Evolutionary conservation across 2,329 filamentous ascomycete genomes (phyloP).

Genomic region (Zymoseptoria passerinii): DNA sequence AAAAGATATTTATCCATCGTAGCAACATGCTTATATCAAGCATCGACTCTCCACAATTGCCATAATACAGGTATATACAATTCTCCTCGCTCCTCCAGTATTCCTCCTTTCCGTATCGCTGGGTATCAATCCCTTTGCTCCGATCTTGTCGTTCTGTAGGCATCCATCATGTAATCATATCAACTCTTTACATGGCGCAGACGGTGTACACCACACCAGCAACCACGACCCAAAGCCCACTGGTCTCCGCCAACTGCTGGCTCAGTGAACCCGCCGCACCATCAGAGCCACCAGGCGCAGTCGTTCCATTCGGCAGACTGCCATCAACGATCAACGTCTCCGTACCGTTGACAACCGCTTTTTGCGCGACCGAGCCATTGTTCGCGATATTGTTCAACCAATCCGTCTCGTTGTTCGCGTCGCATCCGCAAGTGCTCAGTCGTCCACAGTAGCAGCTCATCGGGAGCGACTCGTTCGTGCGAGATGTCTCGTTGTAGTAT

Average conservation of each 20-base stretch:
- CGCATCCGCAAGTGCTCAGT: slow-evolving; percentile 56
- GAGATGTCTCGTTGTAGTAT: slow-evolving; percentile 41
- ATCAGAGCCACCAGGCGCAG: slow-evolving; percentile 32
- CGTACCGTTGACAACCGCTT: slow-evolving; percentile 56
- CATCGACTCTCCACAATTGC: too few relatives aligned
- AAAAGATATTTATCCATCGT: too few relatives aligned
- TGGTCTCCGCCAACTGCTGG: slow-evolving; percentile 8
- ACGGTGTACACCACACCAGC: slow-evolving; percentile 32
- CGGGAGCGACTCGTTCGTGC: slow-evolving; percentile 50
- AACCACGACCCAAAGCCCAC: slow-evolving; percentile 33
- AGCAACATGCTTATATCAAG: too few relatives aligned
- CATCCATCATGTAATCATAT: neutral
- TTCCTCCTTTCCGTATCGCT: neutral
- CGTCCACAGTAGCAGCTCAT: slow-evolving; percentile 55
- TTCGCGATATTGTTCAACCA: slow-evolving; percentile 50
- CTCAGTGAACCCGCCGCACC: slow-evolving; percentile 11
- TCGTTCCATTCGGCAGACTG: slow-evolving; percentile 51
- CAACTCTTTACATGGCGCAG: slow-evolving; percentile 22
- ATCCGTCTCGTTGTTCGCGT: slow-evolving; percentile 53
- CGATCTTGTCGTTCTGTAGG: neutral
- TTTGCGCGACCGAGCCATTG: slow-evolving; percentile 54
- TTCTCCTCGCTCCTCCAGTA: neutral
- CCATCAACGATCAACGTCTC: slow-evolving; percentile 60
- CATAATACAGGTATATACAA: neutral
- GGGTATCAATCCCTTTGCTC: neutral